A percentile compares a stretch with the other conserved stretches of the same genome.
Evolutionary conservation across 208 protist genomes (phyloP).

Genomic region (Trypanosoma platydactyli): DNA sequence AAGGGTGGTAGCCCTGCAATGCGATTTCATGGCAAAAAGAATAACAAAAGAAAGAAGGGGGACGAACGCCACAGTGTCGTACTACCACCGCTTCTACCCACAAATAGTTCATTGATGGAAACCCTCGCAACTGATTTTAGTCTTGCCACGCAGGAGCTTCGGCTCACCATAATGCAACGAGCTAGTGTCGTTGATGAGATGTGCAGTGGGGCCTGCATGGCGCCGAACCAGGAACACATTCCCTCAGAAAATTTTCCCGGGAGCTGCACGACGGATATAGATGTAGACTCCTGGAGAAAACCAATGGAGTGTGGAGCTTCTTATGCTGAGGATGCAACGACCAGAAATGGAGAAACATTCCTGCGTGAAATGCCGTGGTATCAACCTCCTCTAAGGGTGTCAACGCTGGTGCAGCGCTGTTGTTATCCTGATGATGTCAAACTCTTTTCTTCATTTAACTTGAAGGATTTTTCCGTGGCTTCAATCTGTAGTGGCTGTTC

Average conservation of each 20-base stretch:
- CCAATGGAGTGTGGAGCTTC: not conserved
- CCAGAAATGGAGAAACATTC: not conserved
- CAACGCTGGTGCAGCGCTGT: slow-evolving; percentile 3
- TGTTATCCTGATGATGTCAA: slow-evolving; percentile 12
- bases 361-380: slow-evolving; percentile 18
- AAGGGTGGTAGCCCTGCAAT: no score
- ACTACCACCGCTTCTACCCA: not conserved
- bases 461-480: slow-evolving; percentile 11
- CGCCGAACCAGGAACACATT: not conserved
- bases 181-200: not conserved
- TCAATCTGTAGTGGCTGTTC: slow-evolving; percentile 15
- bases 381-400: slow-evolving; percentile 4
- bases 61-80: not conserved
- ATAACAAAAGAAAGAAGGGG: not conserved
- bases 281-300: not conserved
- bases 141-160: slow-evolving; percentile 19
- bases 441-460: not conserved
- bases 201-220: not conserved
- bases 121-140: not conserved
- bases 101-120: not conserved
- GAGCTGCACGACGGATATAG: not conserved
- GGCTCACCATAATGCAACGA: slow-evolving; percentile 11
- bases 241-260: slow-evolving; percentile 6
- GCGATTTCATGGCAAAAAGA: not conserved
- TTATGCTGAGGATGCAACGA: not conserved